phyloP scores from a whole-genome alignment of 352 stramenopile species.

The Peronospora farinosa region DNA sequence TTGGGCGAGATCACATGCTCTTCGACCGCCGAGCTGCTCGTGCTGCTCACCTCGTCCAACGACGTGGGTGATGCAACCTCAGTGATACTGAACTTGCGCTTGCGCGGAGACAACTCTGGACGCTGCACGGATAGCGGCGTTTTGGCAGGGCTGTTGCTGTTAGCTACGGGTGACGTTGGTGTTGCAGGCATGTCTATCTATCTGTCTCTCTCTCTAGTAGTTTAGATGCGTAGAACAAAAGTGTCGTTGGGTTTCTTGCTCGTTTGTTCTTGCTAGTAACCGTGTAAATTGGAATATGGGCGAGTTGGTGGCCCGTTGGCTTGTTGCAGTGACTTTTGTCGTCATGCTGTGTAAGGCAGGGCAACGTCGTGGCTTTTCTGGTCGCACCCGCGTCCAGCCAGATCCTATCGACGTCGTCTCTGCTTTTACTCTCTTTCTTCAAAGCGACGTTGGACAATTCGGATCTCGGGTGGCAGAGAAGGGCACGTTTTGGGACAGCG shows the following conservation, averaged over 20 bases:
- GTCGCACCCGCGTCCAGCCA: constrained; percentile 21
- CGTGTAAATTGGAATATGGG: constrained; percentile 21
- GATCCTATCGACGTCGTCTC: constrained; percentile 15
- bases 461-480: constrained; percentile 14
- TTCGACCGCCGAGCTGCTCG: constrained; percentile 9
- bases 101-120: constrained; percentile 34
- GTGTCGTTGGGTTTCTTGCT: not conserved
- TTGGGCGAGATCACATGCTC: constrained; percentile 38
- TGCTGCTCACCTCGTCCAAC: constrained; percentile 26
- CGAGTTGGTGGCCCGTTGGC: constrained; percentile 7
- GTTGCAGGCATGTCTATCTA: constrained; percentile 11
- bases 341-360: constrained; percentile 2
- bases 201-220: too few relatives aligned
- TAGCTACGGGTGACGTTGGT: constrained; percentile 10
- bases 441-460: constrained; percentile 25
- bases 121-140: constrained; percentile 35
- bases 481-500: constrained; percentile 15
- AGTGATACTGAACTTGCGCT: constrained; percentile 40
- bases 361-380: constrained; percentile 18
- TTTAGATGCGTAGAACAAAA: not conserved
- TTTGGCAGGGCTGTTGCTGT: constrained; percentile 18
- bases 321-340: constrained; percentile 8
- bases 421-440: constrained; percentile 26
- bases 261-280: not conserved
- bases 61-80: constrained; percentile 29